Evolutionary conservation across 768 basidiomycete genomes (phyloP).

Genomic region (Phlebiopsis flavidoalba): DNA sequence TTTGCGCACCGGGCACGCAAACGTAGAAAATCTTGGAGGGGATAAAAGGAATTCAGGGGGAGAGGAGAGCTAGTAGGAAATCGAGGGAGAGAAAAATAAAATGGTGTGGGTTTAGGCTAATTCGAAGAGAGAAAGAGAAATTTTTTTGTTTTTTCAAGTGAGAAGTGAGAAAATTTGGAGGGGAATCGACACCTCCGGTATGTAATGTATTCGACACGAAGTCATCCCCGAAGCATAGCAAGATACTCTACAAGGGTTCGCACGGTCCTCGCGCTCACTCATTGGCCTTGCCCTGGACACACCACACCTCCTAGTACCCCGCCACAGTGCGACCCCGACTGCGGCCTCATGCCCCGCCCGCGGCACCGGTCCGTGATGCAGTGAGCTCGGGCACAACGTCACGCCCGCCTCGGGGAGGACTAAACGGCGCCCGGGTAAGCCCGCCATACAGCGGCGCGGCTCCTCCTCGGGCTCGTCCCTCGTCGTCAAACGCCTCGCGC

Average conservation of each 20-base stretch:
- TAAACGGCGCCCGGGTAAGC: conserved; percentile 2
- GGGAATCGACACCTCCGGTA: too few relatives aligned
- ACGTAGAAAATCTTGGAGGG: too few relatives aligned
- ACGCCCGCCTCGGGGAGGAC: conserved; percentile 2
- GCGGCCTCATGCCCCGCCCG: not conserved
- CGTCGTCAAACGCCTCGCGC: not conserved
- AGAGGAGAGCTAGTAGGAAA: too few relatives aligned
- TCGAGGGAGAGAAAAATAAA: too few relatives aligned
- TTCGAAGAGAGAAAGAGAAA: too few relatives aligned
- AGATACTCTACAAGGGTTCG: not conserved
- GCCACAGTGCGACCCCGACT: not conserved
- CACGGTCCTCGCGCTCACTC: not conserved
- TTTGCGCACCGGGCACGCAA: too few relatives aligned
- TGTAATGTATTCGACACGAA: not conserved
- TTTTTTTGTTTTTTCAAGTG: too few relatives aligned
- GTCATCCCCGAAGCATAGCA: not conserved
- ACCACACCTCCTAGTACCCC: not conserved
- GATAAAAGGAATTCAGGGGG: too few relatives aligned
- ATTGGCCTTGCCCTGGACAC: not conserved
- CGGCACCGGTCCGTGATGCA: too few relatives aligned
- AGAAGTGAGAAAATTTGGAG: too few relatives aligned
- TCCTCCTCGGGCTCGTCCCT: conserved; percentile 4
- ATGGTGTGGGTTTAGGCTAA: too few relatives aligned
- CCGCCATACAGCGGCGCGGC: not conserved
- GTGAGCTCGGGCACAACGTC: too few relatives aligned